Base-by-base conservation (phyloP, 2,329 filamentous ascomycete genomes). In the Thermoascus crustaceus region DNA sequence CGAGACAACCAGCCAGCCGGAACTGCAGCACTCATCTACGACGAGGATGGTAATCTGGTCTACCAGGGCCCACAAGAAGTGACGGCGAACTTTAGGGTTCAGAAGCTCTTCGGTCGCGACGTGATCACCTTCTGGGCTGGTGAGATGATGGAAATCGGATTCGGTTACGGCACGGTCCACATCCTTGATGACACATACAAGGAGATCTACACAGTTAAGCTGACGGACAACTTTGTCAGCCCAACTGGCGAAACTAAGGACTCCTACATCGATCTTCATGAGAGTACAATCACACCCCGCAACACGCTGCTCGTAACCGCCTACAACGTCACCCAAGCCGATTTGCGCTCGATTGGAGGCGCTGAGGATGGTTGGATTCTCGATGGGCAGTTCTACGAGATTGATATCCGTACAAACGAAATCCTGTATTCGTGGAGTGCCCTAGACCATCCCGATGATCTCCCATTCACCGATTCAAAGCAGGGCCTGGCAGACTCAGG, bases 91-190 rank as follows among this genome's bases (percentile, higher is more conserved):
- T 54, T 63, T 45, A 52, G 44, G 38, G 50, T 58, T 1, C 58
- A 63, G 42, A 48, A 44, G 18, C 44, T 60, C n/a, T 51, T 51
- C 35, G 54, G 52, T 9, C 21, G 49, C 10, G 50, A 54, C 24
- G 58, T 61, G 13, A 45, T 63, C 30, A 60, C 54, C 13, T 63
- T 57, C 42, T 62, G 57, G 57, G 49, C 52, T 14, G 58, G 57
- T 0, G 32, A 53, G 13, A 48, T 52, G 40, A 47, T 44, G 17
- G 35, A 45, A 4, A 29, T 54, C 32, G 54, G 53, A 1, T 55
- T 47, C 18, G 53, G 53, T 6, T 56, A 53, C 35, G 55, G 54
- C 14, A 40, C 43, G 3, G 48, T 55, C 3, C 53, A 56, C 14
- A 51, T 59, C 30, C 52, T 60, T 10, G 55, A 60, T 39, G 46